Conservation (phyloP, 2,329 filamentous ascomycete species). For the Diaporthe ampelina region DNA sequence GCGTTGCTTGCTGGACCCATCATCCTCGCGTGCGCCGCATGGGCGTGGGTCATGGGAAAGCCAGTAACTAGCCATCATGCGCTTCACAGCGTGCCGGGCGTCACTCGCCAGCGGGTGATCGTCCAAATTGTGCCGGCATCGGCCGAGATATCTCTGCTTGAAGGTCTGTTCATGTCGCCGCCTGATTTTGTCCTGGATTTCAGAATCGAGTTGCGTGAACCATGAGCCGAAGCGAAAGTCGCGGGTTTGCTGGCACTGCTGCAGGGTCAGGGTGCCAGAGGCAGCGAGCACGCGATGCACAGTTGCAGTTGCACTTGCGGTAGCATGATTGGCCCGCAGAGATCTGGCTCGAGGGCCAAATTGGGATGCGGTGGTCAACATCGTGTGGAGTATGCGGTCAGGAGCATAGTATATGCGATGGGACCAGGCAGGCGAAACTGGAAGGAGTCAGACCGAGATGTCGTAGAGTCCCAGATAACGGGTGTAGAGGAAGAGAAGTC, state of each 20-base stretch:
- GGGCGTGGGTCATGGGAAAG: constrained; percentile 47
- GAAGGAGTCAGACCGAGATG: background rate
- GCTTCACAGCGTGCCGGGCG: constrained; percentile 55
- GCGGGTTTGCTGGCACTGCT: constrained; percentile 57
- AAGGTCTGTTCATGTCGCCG: constrained; percentile 59
- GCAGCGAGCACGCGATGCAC: constrained; percentile 40
- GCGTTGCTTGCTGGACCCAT: constrained; percentile 52
- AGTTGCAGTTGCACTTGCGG: constrained; percentile 36
- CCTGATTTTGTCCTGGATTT: constrained; percentile 58
- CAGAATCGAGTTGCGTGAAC: constrained; percentile 58
- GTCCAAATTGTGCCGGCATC: constrained; percentile 60
- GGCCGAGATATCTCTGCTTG: constrained; percentile 61
- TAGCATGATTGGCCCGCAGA: constrained; percentile 43
- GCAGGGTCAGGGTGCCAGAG: constrained; percentile 43
- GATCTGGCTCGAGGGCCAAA: constrained; percentile 48
- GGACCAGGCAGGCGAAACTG: constrained; percentile 1
- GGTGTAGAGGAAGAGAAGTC: background rate
- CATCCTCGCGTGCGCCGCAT: constrained; percentile 52
- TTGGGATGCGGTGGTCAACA: constrained; percentile 52
- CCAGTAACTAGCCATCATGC: constrained; percentile 58
- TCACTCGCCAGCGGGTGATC: constrained; percentile 53
- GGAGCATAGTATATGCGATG: constrained; percentile 28
- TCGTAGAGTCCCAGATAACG: background rate
- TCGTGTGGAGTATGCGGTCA: constrained; percentile 43
- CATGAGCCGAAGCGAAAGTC: constrained; percentile 64